phyloP scores from a whole-genome alignment of 345 rosid species.

The Rhizophora apiculata region DNA sequence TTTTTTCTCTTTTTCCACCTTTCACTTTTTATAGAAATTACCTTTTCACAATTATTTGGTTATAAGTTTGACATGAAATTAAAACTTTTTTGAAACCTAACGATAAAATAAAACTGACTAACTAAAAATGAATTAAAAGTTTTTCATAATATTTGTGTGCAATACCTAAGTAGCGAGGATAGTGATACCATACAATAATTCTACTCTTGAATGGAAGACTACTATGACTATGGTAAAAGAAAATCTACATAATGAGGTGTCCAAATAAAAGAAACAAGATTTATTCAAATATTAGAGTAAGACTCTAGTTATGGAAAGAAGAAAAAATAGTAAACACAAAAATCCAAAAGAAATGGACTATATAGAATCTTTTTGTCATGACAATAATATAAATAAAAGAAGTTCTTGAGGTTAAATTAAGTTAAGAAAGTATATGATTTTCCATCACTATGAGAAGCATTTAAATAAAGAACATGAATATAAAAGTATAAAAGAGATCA shows the following conservation, averaged over 20 bases:
- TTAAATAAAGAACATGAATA: background rate
- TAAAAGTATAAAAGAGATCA: background rate
- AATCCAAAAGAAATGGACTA: background rate
- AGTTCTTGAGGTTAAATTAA: background rate
- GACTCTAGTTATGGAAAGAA: constrained; percentile 1
- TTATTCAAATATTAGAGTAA: background rate
- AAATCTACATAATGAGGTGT: background rate
- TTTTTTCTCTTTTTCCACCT: too few species aligned
- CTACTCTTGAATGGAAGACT: background rate
- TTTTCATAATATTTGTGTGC: too few species aligned
- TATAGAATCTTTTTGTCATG: background rate
- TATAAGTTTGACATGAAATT: too few species aligned
- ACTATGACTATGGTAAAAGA: background rate
- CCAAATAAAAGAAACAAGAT: background rate
- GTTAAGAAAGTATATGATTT: background rate
- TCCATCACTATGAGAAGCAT: background rate
- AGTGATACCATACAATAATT: constrained; percentile 1
- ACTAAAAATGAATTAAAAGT: too few species aligned
- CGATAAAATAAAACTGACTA: too few species aligned
- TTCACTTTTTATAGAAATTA: too few species aligned
- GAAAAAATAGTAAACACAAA: background rate
- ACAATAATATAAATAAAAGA: background rate
- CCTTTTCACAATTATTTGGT: too few species aligned
- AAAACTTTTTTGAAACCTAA: too few species aligned
- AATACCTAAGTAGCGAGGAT: too few species aligned